phyloP scores from a whole-genome alignment of 129 eudicot species.

The Pseudognaphalium luteoalbum region DNA sequence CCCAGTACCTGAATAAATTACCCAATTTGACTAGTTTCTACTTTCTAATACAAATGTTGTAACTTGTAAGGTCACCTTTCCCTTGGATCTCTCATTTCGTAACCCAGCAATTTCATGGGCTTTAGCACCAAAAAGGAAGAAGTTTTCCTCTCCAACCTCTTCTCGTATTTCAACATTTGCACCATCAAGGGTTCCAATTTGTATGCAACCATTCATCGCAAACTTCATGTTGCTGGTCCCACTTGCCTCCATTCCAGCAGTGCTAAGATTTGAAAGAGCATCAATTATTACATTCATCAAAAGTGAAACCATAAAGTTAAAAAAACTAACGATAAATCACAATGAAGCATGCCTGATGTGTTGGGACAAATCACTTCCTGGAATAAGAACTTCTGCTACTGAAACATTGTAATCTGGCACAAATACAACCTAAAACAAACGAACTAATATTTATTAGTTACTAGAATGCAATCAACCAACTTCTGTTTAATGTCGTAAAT shows the following conservation, averaged over 20 bases:
- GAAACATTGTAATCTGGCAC: slow-evolving; percentile 96
- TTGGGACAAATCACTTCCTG: slow-evolving; percentile 90
- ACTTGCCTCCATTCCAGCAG: slow-evolving; percentile 85
- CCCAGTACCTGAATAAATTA: neutral
- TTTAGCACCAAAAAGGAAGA: slow-evolving; percentile 66
- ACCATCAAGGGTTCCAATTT: slow-evolving; percentile 68
- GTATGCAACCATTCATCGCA: slow-evolving; percentile 69
- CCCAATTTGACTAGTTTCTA: neutral
- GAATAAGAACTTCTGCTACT: slow-evolving; percentile 94
- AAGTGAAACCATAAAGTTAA: slow-evolving; percentile 10
- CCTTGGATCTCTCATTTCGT: slow-evolving; percentile 60
- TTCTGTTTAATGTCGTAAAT: neutral
- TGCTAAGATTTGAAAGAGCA: slow-evolving; percentile 34
- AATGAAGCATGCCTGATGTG: slow-evolving; percentile 68
- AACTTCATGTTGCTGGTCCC: slow-evolving; percentile 85
- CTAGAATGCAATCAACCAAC: neutral
- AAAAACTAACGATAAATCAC: neutral
- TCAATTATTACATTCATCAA: slow-evolving; percentile 10
- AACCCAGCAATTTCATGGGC: slow-evolving; percentile 62
- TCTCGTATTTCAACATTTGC: slow-evolving; percentile 71
- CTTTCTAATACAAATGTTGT: neutral
- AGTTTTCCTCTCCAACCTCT: slow-evolving; percentile 69
- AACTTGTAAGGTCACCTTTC: slow-evolving; percentile 40
- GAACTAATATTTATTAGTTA: neutral
- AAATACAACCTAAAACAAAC: slow-evolving; percentile 64